phyloP scores from a whole-genome alignment of 108 stramenopile species.

The Heterococcus sp. region DNA sequence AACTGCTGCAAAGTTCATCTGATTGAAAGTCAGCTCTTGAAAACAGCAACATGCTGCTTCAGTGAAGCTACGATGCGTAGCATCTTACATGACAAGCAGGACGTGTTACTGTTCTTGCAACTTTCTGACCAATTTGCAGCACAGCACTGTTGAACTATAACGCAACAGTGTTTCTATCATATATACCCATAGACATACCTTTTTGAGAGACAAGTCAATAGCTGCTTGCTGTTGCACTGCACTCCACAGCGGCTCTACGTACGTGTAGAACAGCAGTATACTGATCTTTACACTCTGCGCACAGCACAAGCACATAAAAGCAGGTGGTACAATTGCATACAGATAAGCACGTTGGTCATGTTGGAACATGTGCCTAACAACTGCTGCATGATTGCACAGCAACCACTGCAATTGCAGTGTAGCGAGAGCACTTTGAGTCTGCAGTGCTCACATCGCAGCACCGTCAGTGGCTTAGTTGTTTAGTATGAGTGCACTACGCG shows the following conservation, averaged over 20 bases:
- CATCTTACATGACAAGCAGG: no score
- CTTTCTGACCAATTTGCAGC: no score
- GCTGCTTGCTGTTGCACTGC: slow-evolving; percentile 61
- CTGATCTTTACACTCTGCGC: slow-evolving; percentile 20
- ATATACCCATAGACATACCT: background rate
- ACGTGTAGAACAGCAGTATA: slow-evolving; percentile 83
- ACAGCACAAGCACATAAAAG: no score
- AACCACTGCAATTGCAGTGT: background rate
- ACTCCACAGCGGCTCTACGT: slow-evolving; percentile 80
- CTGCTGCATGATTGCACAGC: background rate
- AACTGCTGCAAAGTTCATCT: no score
- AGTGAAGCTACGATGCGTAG: no score
- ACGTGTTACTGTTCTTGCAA: no score
- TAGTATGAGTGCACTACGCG: background rate
- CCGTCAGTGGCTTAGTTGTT: background rate
- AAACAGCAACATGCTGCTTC: no score
- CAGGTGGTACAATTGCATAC: background rate
- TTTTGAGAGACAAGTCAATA: slow-evolving; percentile 7
- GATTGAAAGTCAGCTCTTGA: no score
- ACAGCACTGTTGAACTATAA: no score
- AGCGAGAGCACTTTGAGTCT: background rate
- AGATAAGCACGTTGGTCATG: background rate
- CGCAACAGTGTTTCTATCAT: no score
- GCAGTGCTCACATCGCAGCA: background rate
- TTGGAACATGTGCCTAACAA: background rate